Evolutionary conservation across 768 basidiomycete species (phyloP), one percentile per base, ranked within the genome.

Genomic region (Russula vinacea): DNA sequence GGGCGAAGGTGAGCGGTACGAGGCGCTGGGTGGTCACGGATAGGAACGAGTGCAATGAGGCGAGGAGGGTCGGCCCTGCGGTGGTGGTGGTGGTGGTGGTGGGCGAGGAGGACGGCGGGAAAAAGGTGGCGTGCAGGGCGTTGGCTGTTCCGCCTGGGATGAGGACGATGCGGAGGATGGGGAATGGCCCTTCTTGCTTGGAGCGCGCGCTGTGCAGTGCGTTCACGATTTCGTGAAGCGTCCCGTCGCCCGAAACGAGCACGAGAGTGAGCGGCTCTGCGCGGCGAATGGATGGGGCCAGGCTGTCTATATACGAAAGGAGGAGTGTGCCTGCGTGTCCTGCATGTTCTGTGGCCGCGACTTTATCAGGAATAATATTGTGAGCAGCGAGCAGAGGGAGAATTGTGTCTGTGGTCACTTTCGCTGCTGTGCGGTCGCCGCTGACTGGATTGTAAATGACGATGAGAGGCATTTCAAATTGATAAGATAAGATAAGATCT

Each of bases 141-240:
- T 98, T 98, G 49, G 94, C 94, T n/a, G 94, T 96, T 29, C 94
- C 94, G 56, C 83, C 83, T 5, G 94, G 92, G 50, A 90, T 76
- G 55, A 77, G 80, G 19, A 77, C 84, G 65, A 87, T 77, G 39
- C 70, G 71, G 60, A 87, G 68, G 32, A 22, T 40, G 8, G 66
- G 66, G 14, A 49, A 52, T 1, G 62, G 17, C 2, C 8, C 19
- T 32, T 60, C 44, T 26, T 44, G 39, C 13, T 45, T 45, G 19
- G 22, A 1, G 3, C 50, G 56, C 35, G 58, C 59, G 11, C 33
- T 19, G 47, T 58, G 44, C n/a, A 92, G 71, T 13, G 79, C 79
- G 66, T 88, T 89, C 71, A 94, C 79, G 66, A 96, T 83, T 70
- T 98, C 94, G 73, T 96, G 92, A 44, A 94, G 78, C 1, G 94